Evolutionary conservation across 148 eudicot species (phyloP).

Genomic region (Suaeda aralocaspica): DNA sequence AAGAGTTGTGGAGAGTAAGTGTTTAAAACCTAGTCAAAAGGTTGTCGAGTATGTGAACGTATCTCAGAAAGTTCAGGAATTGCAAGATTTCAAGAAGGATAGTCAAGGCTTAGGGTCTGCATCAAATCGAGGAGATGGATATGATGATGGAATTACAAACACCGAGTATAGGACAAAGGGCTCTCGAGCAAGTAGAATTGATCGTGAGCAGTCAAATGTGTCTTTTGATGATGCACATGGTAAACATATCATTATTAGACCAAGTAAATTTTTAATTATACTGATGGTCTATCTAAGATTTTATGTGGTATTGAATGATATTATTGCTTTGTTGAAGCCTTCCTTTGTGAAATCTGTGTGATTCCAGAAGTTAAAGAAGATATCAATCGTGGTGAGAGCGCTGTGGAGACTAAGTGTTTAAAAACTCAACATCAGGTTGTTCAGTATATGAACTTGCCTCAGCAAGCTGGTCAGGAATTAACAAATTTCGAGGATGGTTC

Average conservation of each 20-base stretch:
- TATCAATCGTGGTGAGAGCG: background rate
- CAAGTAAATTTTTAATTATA: background rate
- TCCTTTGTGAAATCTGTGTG: background rate
- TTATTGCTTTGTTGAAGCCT: background rate
- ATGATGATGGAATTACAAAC: slow-evolving; percentile 21
- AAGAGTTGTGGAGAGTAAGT: background rate
- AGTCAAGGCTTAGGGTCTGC: slow-evolving; percentile 7
- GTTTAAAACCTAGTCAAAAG: slow-evolving; percentile 7
- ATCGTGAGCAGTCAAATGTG: no score
- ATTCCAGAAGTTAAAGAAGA: slow-evolving; percentile 16
- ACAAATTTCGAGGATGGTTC: slow-evolving; percentile 10
- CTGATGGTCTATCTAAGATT: background rate
- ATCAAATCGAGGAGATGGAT: slow-evolving; percentile 19
- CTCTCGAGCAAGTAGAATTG: no score
- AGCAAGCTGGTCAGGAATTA: slow-evolving; percentile 32
- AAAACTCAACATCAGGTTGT: slow-evolving; percentile 5
- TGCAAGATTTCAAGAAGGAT: slow-evolving; percentile 9
- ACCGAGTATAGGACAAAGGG: slow-evolving; percentile 21
- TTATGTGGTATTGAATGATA: background rate
- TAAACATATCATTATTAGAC: slow-evolving; percentile 10
- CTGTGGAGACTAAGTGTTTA: background rate
- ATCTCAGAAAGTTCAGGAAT: slow-evolving; percentile 31
- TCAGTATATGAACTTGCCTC: slow-evolving; percentile 29
- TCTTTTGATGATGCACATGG: slow-evolving; percentile 31
- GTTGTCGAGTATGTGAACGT: slow-evolving; percentile 27